Base-by-base conservation (phyloP, 2,329 filamentous ascomycete genomes). In the Calonectria hongkongensis region DNA sequence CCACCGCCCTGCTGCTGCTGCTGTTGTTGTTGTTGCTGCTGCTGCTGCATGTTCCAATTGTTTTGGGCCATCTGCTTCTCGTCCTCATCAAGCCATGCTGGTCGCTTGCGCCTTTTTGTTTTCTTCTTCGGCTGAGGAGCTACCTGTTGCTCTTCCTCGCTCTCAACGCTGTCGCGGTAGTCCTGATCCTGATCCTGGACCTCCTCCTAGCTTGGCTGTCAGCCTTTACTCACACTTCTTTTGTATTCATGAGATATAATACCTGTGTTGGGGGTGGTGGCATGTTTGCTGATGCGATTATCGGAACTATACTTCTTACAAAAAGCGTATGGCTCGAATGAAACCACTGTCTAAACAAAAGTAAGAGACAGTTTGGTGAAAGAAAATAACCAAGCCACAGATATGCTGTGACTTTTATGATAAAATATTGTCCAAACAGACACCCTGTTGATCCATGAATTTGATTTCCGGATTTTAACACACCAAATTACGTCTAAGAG, bases 11-110 rank as follows among this genome's bases (percentile, higher is more conserved):
- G 43, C 10, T 47, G 41, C 15, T 43, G 43, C 8, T 48, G n/a
- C 12, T n/a, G 43, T n/a, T 43, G 43, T 9, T 47, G 43, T 21
- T 47, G 43, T 3, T 47, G 43, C 7, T 47, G 43, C 45, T 25
- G n/a, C n/a, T 48, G 45, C 18, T 48, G 45, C 45, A 48, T 48
- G n/a, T 48, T 48, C 45, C 45, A 48, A 21, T 48, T 48, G n/a
- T 21, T n/a, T 25, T 48, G 45, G 9, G 45, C n/a, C 45, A 48
- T 48, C 18, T 48, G 45, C 10, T 48, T 48, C 10, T 48, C 45
- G 3, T 48, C 45, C 33, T 36, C 45, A 25, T 48, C 45, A 25
- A 48, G 45, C 45, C 45, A 48, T 25, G 45, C 21, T 25, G 21
- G 45, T 25, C 21, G 45, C 25, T 21, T 48, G 45, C 45, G 45